phyloP scores from a whole-genome alignment of 306 rosid species.

The Glycine latifolia region DNA sequence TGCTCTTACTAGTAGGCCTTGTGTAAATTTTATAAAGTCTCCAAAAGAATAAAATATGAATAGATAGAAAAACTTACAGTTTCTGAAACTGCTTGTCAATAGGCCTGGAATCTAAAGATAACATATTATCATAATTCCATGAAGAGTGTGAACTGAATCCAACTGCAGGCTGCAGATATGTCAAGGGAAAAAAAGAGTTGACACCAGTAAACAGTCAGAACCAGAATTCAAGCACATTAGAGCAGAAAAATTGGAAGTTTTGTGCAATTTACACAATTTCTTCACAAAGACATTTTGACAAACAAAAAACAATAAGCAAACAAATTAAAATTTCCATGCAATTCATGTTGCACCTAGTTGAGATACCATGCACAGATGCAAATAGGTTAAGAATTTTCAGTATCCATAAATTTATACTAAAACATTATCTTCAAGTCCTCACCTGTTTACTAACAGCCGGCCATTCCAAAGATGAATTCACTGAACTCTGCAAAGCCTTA shows the following conservation, averaged over 20 bases:
- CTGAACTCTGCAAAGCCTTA: conserved; percentile 54
- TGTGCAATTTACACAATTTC: conserved; percentile 24
- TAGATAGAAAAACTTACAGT: conserved; percentile 67
- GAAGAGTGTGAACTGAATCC: conserved; percentile 67
- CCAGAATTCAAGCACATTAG: conserved; percentile 33
- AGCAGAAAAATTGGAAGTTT: conserved; percentile 35
- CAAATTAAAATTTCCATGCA: conserved; percentile 29
- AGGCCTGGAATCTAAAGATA: conserved; percentile 57
- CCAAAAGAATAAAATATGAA: conserved; percentile 34
- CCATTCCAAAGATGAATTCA: conserved; percentile 59
- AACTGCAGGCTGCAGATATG: conserved; percentile 63
- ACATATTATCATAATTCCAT: conserved; percentile 59
- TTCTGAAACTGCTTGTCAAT: conserved; percentile 78
- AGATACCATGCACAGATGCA: conserved; percentile 6
- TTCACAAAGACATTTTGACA: conserved; percentile 23
- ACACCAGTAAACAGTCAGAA: conserved; percentile 28
- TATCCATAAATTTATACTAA: conserved; percentile 22
- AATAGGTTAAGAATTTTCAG: conserved; percentile 24
- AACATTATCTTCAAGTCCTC: conserved; percentile 17
- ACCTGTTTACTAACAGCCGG: conserved; percentile 71
- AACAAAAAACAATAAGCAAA: background rate
- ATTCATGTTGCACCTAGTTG: conserved; percentile 21
- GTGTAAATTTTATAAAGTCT: conserved; percentile 19
- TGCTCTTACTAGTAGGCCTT: conserved; percentile 18
- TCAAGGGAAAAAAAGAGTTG: conserved; percentile 10